phyloP scores from a whole-genome alignment of 177 flowering plant genomes.

The Tripterygium wilfordii region DNA sequence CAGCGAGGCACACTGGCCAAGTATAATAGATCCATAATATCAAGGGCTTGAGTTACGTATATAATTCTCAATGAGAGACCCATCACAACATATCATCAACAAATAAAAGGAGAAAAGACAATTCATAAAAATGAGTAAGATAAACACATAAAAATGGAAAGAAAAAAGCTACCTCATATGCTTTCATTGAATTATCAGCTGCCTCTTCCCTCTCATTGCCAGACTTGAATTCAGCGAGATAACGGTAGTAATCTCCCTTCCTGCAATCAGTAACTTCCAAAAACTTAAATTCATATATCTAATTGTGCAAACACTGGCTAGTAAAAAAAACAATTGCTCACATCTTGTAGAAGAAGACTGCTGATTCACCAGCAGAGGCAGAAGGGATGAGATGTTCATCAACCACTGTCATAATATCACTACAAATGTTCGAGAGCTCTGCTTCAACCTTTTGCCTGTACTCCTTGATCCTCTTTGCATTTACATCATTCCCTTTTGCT shows the following conservation, averaged over 20 bases:
- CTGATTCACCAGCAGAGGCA: conserved; percentile 34
- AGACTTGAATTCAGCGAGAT: conserved; percentile 40
- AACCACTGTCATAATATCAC: conserved; percentile 38
- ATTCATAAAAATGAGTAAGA: background rate
- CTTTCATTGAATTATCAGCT: conserved; percentile 42
- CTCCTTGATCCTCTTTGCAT: conserved; percentile 42
- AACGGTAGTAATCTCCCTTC: conserved; percentile 54
- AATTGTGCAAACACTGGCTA: too few relatives aligned
- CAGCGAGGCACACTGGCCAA: too few relatives aligned
- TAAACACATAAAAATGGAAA: background rate
- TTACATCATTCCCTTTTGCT: conserved; percentile 33
- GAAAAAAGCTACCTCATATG: conserved; percentile 32
- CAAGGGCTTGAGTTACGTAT: too few relatives aligned
- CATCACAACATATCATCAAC: too few relatives aligned
- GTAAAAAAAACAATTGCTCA: conserved; percentile 19
- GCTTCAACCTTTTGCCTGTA: conserved; percentile 43
- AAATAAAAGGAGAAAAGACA: too few relatives aligned
- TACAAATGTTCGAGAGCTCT: conserved; percentile 36
- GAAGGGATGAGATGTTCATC: conserved; percentile 53
- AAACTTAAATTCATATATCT: too few relatives aligned
- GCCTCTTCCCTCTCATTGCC: conserved; percentile 41
- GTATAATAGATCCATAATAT: too few relatives aligned
- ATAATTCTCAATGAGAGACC: too few relatives aligned
- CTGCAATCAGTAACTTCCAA: conserved; percentile 29
- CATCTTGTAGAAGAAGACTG: conserved; percentile 48